A percentile compares a stretch with the other conserved stretches of the same genome.
phyloP scores from a whole-genome alignment of 2,329 filamentous ascomycete genomes.

The Phialemoniopsis sp. region DNA sequence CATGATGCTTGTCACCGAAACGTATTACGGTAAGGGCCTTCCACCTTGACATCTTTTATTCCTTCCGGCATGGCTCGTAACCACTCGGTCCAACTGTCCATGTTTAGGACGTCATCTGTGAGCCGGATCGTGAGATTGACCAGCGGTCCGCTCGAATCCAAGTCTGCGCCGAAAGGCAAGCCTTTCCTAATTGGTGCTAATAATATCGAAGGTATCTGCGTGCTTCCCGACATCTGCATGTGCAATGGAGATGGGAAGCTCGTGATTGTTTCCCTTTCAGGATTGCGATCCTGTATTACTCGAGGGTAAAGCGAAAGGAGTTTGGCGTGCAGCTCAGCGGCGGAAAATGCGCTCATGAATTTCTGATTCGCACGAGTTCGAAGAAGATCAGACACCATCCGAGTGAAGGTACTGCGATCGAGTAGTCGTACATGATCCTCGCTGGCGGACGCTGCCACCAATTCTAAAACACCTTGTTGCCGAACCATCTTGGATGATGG shows the following conservation, averaged over 20 bases:
- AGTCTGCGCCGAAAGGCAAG: constrained; percentile 34
- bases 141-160: constrained; percentile 28
- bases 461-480: constrained; percentile 49
- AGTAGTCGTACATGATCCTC: constrained; percentile 45
- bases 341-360: constrained; percentile 39
- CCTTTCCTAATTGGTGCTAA: constrained; percentile 43
- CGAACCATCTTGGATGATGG: constrained; percentile 48
- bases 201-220: constrained; percentile 51
- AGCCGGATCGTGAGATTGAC: constrained; percentile 47
- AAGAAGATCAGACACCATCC: constrained; percentile 43
- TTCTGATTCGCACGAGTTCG: constrained; percentile 39
- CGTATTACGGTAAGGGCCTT: constrained; percentile 39
- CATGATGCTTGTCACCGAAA: constrained; percentile 25
- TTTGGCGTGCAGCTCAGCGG: constrained; percentile 43
- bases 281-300: constrained; percentile 43
- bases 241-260: constrained; percentile 51
- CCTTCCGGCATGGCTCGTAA: constrained; percentile 54
- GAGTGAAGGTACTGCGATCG: constrained; percentile 48
- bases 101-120: constrained; percentile 44
- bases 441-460: constrained; percentile 51
- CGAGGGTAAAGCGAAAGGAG: constrained; percentile 44
- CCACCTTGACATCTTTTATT: constrained; percentile 50
- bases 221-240: constrained; percentile 50
- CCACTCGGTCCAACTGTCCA: constrained; percentile 55
- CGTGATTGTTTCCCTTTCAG: constrained; percentile 40